Evolutionary conservation across 352 stramenopile species (phyloP).

Genomic region (Phytophthora colocasiae): DNA sequence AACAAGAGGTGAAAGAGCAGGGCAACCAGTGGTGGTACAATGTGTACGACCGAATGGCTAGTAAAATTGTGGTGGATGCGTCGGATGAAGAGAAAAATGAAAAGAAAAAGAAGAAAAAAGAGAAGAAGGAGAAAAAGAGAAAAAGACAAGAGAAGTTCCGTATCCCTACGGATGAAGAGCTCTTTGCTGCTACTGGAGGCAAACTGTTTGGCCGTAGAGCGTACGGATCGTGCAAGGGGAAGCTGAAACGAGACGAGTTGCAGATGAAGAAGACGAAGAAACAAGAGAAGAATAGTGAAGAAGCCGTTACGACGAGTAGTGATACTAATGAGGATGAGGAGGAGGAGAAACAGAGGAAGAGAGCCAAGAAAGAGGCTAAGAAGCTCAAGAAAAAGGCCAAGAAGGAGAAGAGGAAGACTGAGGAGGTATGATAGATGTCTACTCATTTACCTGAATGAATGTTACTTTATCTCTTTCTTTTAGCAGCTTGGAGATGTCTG

Average conservation of each 20-base stretch:
- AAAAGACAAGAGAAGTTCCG: constrained; percentile 61
- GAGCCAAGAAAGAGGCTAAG: constrained; percentile 16
- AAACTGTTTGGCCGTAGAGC: constrained; percentile 96
- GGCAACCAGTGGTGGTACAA: constrained; percentile 91
- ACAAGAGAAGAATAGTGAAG: constrained; percentile 33
- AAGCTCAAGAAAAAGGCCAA: constrained; percentile 33
- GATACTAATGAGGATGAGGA: constrained; percentile 31
- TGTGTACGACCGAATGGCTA: constrained; percentile 86
- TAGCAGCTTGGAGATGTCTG: constrained; percentile 1
- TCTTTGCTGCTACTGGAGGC: constrained; percentile 96
- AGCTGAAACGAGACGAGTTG: constrained; percentile 83
- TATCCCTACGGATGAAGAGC: constrained; percentile 94
- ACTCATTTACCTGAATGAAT: constrained; percentile 17
- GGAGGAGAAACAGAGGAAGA: constrained; percentile 17
- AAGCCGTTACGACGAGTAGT: constrained; percentile 20
- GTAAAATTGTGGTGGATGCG: constrained; percentile 86
- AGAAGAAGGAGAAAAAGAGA: constrained; percentile 50
- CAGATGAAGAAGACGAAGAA: constrained; percentile 54
- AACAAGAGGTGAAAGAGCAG: constrained; percentile 68
- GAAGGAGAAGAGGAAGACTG: constrained; percentile 23
- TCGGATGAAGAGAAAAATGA: constrained; percentile 43
- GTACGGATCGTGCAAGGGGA: constrained; percentile 89
- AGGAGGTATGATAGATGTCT: constrained; percentile 19
- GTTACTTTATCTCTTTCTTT: constrained; percentile 23
- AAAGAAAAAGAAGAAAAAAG: constrained; percentile 60